Percentiles rank a stretch among this genome's conserved stretches.
These are phyloP conservation scores for Capsicum baccatum DNA, from an alignment of 257 asterid genomes.

Conservation along the genomic window DNA sequence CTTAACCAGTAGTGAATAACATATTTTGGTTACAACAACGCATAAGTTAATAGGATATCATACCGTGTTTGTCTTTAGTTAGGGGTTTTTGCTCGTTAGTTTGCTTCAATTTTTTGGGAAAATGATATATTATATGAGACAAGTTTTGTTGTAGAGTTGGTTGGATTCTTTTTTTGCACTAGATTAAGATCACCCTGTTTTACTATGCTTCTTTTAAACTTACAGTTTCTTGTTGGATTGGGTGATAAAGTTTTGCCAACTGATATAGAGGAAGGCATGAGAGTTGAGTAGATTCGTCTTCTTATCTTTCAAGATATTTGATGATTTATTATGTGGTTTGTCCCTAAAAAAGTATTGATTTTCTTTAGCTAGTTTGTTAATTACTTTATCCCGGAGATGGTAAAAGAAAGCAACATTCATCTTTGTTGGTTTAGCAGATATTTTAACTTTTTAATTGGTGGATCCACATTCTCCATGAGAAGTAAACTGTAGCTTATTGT, in stretches of 20 bases:
- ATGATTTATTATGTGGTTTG: not conserved
- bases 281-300: constrained; percentile 74
- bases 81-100: not conserved
- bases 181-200: constrained; percentile 46
- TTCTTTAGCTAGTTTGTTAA: not conserved
- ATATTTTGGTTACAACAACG: constrained; percentile 5
- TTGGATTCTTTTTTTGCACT: constrained; percentile 23
- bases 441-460: not conserved
- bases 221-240: constrained; percentile 94
- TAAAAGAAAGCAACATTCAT: not conserved
- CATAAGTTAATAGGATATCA: not conserved
- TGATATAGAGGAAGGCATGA: constrained; percentile 98
- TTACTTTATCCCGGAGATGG: not conserved
- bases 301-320: not conserved
- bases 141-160: not conserved
- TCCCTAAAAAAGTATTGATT: not conserved
- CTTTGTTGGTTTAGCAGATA: not conserved
- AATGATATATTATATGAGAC: not conserved
- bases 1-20: not conserved
- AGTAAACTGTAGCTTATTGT: not conserved
- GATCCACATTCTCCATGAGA: not conserved
- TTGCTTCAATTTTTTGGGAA: too few species aligned
- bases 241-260: constrained; percentile 98
- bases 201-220: constrained; percentile 33
- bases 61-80: constrained; percentile 8